phyloP scores from a whole-genome alignment of 345 rosid species.

The Aurinia saxatilis region DNA sequence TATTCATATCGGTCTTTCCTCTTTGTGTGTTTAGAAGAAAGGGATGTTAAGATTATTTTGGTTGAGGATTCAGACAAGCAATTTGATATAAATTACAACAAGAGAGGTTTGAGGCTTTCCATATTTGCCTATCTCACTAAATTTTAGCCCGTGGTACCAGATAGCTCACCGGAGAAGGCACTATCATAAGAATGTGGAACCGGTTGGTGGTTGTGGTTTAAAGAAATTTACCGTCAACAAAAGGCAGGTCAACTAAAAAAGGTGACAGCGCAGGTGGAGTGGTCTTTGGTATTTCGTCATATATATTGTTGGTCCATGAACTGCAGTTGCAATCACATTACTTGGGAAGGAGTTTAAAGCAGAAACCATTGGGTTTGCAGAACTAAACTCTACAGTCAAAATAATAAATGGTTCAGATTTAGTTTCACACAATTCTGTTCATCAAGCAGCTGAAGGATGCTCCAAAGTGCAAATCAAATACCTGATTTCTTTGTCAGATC shows the following conservation, averaged over 20 bases:
- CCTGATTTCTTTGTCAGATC: slow-evolving; percentile 74
- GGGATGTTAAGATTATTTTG: too few species aligned
- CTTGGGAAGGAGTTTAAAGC: slow-evolving; percentile 37
- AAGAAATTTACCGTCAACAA: slow-evolving; percentile 52
- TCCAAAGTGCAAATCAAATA: slow-evolving; percentile 20
- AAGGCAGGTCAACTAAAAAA: slow-evolving; percentile 70
- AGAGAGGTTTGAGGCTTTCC: slow-evolving; percentile 5
- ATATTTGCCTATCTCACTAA: background rate
- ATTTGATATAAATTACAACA: slow-evolving; percentile 18
- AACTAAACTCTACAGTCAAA: slow-evolving; percentile 32
- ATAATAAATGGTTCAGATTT: slow-evolving; percentile 1
- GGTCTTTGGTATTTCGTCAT: slow-evolving; percentile 68
- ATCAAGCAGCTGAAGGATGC: background rate
- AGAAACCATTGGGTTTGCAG: slow-evolving; percentile 34
- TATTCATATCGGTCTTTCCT: too few species aligned
- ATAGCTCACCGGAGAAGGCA: slow-evolving; percentile 76
- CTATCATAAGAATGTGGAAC: slow-evolving; percentile 84
- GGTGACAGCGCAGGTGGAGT: slow-evolving; percentile 71
- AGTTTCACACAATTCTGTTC: background rate
- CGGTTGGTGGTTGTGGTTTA: slow-evolving; percentile 46
- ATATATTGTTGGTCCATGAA: slow-evolving; percentile 37
- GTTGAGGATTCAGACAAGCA: too few species aligned
- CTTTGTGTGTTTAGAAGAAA: background rate
- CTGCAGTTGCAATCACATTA: slow-evolving; percentile 28
- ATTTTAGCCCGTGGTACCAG: slow-evolving; percentile 65